phyloP scores from a whole-genome alignment of 495 filamentous ascomycete species.

The Parathielavia appendiculata region DNA sequence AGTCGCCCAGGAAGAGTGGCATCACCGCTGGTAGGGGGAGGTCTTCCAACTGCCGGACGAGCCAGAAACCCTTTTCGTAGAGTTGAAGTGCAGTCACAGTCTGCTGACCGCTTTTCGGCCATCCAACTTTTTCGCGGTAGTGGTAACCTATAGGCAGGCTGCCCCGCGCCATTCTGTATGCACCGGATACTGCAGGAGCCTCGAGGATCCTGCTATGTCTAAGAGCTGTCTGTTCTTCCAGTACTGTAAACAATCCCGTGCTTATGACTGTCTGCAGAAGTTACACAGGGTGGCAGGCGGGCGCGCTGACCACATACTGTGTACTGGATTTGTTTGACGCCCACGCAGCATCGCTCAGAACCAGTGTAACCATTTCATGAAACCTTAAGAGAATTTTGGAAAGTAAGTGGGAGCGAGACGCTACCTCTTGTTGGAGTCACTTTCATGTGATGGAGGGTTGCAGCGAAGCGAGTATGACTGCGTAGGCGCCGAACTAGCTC shows the following conservation, averaged over 20 bases:
- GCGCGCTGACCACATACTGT: background rate
- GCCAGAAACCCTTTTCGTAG: background rate
- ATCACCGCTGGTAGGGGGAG: background rate
- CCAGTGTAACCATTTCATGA: background rate
- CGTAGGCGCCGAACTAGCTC: slow-evolving; percentile 1
- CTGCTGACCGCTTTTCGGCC: too few species aligned
- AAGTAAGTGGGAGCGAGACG: too few species aligned
- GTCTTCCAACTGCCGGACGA: background rate
- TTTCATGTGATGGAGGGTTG: background rate
- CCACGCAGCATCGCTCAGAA: background rate
- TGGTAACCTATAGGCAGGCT: too few species aligned
- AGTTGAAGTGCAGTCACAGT: too few species aligned
- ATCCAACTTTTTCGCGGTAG: background rate
- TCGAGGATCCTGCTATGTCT: background rate
- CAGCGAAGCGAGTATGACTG: slow-evolving; percentile 9
- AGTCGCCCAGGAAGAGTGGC: background rate
- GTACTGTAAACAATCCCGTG: too few species aligned
- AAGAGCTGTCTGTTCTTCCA: background rate
- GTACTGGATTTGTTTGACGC: background rate
- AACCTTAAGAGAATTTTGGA: background rate
- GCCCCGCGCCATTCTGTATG: too few species aligned
- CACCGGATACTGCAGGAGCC: background rate
- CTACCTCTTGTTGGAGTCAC: background rate
- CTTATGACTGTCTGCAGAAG: too few species aligned
- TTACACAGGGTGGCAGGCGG: background rate